Evolutionary conservation across 1,284 basidiomycete species (phyloP).

Genomic region (Microstroma glucosiphilum): DNA sequence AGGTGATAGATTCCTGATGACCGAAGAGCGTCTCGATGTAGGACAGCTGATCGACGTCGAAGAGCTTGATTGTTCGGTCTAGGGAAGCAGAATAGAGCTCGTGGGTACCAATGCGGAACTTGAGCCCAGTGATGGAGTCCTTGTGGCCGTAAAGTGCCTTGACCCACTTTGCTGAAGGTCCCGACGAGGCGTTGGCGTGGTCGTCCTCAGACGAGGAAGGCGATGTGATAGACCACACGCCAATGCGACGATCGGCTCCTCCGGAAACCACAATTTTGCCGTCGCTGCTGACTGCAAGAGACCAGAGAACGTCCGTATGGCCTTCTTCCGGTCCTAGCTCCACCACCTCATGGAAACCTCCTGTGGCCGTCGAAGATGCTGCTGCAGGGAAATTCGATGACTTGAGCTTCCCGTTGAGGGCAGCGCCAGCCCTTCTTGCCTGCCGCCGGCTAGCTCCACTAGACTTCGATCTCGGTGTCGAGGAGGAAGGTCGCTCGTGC

Average conservation of each 20-base stretch:
- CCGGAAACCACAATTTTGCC: conserved; percentile 78
- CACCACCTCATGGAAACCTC: conserved; percentile 15
- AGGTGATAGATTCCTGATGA: conserved; percentile 81
- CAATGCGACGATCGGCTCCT: conserved; percentile 65
- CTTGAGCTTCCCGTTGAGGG: conserved; percentile 2
- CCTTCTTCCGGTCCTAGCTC: conserved; percentile 56
- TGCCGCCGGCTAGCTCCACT: conserved; percentile 3
- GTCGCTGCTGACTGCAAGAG: conserved; percentile 76
- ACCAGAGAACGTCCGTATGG: conserved; percentile 77
- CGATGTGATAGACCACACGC: conserved; percentile 30
- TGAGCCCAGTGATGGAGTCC: conserved; percentile 59
- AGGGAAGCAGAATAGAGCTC: conserved; percentile 75
- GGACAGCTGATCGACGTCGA: conserved; percentile 75
- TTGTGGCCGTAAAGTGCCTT: conserved; percentile 60
- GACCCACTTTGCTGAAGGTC: conserved; percentile 57
- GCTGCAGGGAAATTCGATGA: conserved; percentile 1
- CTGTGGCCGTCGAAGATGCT: conserved; percentile 11
- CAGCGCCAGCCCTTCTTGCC: conserved; percentile 37
- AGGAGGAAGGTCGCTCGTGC: neutral
- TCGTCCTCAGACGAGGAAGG: neutral
- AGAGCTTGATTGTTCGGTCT: conserved; percentile 86
- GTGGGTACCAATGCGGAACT: conserved; percentile 70
- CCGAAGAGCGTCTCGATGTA: conserved; percentile 96
- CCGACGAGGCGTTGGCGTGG: neutral
- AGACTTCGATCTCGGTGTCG: conserved; percentile 8